A percentile compares a stretch with the other conserved stretches of the same genome.
These are phyloP conservation scores for Hypericum androsaemum DNA, from an alignment of 345 rosid species.

Conservation along the genomic window DNA sequence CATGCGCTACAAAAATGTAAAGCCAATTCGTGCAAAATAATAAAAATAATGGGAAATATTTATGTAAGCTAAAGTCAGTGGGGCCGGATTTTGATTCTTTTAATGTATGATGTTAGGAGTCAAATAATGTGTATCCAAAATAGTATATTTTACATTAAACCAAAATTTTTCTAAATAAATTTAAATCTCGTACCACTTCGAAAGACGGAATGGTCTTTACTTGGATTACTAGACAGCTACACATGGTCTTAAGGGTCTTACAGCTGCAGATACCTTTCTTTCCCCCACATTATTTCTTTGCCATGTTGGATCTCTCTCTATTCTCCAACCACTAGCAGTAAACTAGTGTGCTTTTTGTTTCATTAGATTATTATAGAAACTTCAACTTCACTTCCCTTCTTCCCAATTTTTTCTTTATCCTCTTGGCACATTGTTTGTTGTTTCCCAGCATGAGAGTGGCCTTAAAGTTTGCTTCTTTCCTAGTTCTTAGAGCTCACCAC, in stretches of 20 bases:
- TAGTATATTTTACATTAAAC: no score
- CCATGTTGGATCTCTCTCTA: slow-evolving; percentile 19
- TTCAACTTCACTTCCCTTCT: no score
- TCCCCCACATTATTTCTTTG: slow-evolving; percentile 24
- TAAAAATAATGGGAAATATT: slow-evolving; percentile 1
- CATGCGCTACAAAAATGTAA: no score
- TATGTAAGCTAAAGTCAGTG: slow-evolving; percentile 5
- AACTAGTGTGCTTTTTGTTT: no score
- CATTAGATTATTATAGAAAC: no score
- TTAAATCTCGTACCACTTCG: no score
- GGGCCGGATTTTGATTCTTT: no score
- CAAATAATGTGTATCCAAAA: no score
- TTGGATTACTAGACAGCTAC: slow-evolving; percentile 25
- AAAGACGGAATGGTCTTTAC: slow-evolving; percentile 10
- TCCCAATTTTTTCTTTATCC: neutral
- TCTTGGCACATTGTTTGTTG: slow-evolving; percentile 21
- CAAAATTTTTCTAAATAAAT: no score
- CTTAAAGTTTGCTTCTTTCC: neutral
- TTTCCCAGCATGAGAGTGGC: neutral
- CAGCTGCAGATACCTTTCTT: slow-evolving; percentile 40
- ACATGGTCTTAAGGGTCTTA: slow-evolving; percentile 30
- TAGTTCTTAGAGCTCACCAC: slow-evolving; percentile 11
- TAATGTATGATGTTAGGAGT: no score
- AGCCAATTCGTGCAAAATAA: no score
- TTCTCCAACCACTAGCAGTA: slow-evolving; percentile 9